Conservation (phyloP, 352 stramenopile genomes). For the Phytophthora constricta region DNA sequence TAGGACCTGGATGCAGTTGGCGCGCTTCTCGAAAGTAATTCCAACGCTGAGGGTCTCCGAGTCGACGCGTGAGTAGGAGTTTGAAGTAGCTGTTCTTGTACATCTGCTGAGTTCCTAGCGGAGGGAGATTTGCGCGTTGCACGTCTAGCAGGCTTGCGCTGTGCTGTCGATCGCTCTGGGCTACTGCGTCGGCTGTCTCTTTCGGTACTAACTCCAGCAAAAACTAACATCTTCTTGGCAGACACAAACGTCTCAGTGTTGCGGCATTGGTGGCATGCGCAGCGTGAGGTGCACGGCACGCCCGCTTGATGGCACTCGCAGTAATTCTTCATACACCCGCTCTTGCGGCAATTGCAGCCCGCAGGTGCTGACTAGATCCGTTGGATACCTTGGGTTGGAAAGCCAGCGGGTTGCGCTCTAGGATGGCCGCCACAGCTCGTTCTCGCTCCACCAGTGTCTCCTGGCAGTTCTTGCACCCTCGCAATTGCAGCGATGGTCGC, state of each 20-base stretch:
- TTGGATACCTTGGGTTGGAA: constrained; percentile 95
- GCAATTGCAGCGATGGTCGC: constrained; percentile 79
- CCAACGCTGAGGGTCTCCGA: constrained; percentile 42
- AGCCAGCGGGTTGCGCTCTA: constrained; percentile 93
- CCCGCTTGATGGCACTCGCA: constrained; percentile 96
- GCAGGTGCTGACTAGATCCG: constrained; percentile 86
- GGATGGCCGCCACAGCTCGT: constrained; percentile 85
- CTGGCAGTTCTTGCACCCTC: constrained; percentile 80
- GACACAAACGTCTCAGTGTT: constrained; percentile 76
- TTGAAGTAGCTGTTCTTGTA: constrained; percentile 12
- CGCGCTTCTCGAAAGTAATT: constrained; percentile 66
- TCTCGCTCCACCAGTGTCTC: constrained; percentile 71
- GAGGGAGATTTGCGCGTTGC: constrained; percentile 8
- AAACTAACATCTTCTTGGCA: constrained; percentile 74
- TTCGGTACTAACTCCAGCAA: constrained; percentile 38
- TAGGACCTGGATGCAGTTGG: constrained; percentile 33
- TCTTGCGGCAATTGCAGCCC: constrained; percentile 97
- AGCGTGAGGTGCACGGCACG: constrained; percentile 81
- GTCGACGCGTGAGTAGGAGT: constrained; percentile 36
- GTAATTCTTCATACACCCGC: constrained; percentile 97
- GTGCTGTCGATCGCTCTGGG: constrained; percentile 14
- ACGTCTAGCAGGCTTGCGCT: constrained; percentile 36
- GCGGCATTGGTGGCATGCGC: constrained; percentile 81
- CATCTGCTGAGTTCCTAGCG: neutral
- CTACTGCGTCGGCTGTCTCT: constrained; percentile 16